Evolutionary conservation across 2,329 filamentous ascomycete species (phyloP).

Genomic region (Coniella lustricola): DNA sequence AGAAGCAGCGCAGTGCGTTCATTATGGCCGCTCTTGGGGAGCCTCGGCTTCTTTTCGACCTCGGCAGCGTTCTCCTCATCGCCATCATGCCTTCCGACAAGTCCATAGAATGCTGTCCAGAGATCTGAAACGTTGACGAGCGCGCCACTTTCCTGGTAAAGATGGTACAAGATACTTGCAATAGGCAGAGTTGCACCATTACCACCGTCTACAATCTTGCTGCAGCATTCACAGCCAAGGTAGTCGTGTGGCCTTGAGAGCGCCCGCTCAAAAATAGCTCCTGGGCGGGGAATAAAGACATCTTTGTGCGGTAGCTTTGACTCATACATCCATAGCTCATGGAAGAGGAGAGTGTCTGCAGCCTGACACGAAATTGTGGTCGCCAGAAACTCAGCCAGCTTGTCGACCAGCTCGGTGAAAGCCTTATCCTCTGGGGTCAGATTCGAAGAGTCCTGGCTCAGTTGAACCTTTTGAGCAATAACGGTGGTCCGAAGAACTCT

Average conservation of each 20-base stretch:
- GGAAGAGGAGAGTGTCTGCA: conserved; percentile 47
- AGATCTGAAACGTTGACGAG: conserved; percentile 75
- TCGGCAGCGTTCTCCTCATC: conserved; percentile 33
- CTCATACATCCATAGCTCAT: conserved; percentile 73
- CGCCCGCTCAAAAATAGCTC: conserved; percentile 63
- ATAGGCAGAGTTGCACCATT: conserved; percentile 58
- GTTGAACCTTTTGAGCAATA: conserved; percentile 72
- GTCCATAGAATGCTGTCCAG: conserved; percentile 67
- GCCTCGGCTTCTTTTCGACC: conserved; percentile 23
- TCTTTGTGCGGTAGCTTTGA: conserved; percentile 61
- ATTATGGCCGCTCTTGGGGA: conserved; percentile 31
- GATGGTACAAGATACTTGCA: conserved; percentile 67
- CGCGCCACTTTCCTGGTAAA: conserved; percentile 70
- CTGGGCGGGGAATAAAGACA: conserved; percentile 69
- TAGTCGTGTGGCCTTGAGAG: conserved; percentile 70
- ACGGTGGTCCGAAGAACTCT: conserved; percentile 69
- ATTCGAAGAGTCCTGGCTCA: conserved; percentile 66
- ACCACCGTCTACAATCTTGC: conserved; percentile 35
- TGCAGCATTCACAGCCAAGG: conserved; percentile 65
- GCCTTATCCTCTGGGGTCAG: conserved; percentile 64
- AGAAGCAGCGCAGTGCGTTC: conserved; percentile 59
- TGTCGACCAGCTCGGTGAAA: conserved; percentile 60
- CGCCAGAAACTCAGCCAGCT: conserved; percentile 43
- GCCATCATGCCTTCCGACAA: conserved; percentile 41
- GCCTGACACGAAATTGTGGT: conserved; percentile 28